These are phyloP conservation scores for Piloderma croceum DNA, from an alignment of 768 basidiomycete species.

Conservation along the genomic window DNA sequence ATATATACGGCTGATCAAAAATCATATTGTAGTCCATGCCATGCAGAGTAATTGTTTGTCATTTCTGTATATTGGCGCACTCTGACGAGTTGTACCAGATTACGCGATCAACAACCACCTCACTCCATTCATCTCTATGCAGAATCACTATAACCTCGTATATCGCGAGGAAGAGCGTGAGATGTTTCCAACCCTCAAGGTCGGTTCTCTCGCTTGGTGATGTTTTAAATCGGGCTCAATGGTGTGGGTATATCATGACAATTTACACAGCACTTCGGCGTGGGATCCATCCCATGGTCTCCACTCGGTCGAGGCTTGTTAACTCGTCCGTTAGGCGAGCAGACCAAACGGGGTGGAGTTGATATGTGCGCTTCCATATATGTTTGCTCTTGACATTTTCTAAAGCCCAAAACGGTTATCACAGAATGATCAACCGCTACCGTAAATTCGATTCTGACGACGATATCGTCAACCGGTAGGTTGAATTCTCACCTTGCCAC, in stretches of 20 bases:
- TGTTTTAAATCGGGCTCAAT: not conserved
- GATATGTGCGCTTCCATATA: constrained; percentile 17
- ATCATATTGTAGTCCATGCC: constrained; percentile 35
- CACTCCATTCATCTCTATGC: constrained; percentile 60
- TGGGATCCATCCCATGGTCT: constrained; percentile 36
- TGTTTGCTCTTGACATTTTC: too few relatives aligned
- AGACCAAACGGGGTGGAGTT: constrained; percentile 21
- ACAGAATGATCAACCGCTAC: constrained; percentile 9
- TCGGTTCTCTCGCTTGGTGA: constrained; percentile 3
- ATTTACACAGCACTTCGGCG: constrained; percentile 25
- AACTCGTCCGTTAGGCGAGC: constrained; percentile 24
- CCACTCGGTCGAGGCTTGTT: constrained; percentile 32
- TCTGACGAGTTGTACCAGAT: constrained; percentile 15
- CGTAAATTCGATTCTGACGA: not conserved
- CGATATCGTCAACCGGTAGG: not conserved
- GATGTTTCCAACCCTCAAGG: constrained; percentile 44
- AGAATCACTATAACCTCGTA: constrained; percentile 51
- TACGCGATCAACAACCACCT: constrained; percentile 38
- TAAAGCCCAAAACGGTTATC: too few relatives aligned
- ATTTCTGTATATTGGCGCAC: not conserved
- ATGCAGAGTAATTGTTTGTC: constrained; percentile 45
- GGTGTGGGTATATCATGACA: not conserved
- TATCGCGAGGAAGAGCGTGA: constrained; percentile 61
- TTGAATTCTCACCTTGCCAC: not conserved
- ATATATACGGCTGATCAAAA: not conserved